Conservation (phyloP, 768 basidiomycete genomes). For the Rhizopogon roseolus region DNA sequence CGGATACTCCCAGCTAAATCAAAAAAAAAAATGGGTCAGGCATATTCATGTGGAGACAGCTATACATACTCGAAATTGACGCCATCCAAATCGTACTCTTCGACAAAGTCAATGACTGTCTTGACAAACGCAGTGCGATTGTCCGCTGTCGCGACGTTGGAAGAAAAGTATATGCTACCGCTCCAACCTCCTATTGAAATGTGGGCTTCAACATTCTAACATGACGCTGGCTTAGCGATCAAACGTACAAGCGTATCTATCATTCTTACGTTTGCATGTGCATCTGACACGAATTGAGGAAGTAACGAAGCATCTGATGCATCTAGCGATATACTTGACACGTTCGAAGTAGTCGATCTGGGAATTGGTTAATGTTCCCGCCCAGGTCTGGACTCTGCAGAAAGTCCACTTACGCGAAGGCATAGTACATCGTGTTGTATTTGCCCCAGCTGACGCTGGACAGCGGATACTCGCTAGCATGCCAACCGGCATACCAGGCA, state of each 20-base stretch:
- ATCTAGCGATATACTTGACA: background rate
- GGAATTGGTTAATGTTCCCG: background rate
- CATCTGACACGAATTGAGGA: conserved; percentile 4
- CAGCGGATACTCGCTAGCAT: conserved; percentile 30
- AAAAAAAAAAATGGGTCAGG: background rate
- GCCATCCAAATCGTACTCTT: conserved; percentile 49
- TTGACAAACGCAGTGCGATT: conserved; percentile 58
- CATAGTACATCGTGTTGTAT: conserved; percentile 52
- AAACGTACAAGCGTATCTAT: background rate
- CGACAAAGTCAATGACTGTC: conserved; percentile 44
- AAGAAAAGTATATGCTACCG: conserved; percentile 58
- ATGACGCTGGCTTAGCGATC: background rate
- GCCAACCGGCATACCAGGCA: conserved; percentile 3
- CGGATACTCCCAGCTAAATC: conserved; percentile 84
- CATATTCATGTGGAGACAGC: background rate
- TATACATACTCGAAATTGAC: conserved; percentile 60
- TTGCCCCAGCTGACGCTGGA: conserved; percentile 43
- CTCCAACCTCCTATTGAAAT: conserved; percentile 68
- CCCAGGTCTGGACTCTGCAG: too few species aligned
- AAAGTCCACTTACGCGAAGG: conserved; percentile 45
- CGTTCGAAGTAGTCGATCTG: conserved; percentile 4
- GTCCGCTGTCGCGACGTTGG: conserved; percentile 43
- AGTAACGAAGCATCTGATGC: background rate
- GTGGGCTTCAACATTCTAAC: conserved; percentile 53
- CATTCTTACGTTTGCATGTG: conserved; percentile 5